Percentiles rank a stretch among this genome's conserved stretches.
Evolutionary conservation across 208 protist species (phyloP).

Genomic region (Leptomonas pyrrhocoris): DNA sequence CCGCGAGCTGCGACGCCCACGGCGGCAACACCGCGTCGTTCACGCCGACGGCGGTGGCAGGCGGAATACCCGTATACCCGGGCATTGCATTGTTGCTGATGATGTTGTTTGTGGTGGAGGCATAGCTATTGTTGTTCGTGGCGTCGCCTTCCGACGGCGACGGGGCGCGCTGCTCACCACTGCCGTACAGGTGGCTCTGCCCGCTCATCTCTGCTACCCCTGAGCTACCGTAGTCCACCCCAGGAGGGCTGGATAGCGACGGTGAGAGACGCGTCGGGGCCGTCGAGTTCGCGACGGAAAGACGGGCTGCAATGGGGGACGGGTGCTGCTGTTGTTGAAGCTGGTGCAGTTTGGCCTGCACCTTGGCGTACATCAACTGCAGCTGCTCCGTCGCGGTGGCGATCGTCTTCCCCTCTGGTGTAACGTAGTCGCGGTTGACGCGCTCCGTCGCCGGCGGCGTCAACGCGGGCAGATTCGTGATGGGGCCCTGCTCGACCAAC

Average conservation of each 20-base stretch:
- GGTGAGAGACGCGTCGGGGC: conserved; percentile 4
- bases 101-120: background rate
- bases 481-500: conserved; percentile 37
- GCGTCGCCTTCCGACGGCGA: background rate
- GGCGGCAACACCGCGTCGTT: conserved; percentile 35
- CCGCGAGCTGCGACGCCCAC: conserved; percentile 63
- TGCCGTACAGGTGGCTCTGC: background rate
- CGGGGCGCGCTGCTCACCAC: background rate
- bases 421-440: conserved; percentile 65
- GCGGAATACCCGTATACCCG: background rate
- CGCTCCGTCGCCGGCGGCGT: conserved; percentile 38
- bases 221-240: background rate
- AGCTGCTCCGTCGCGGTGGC: conserved; percentile 64
- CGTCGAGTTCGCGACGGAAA: conserved; percentile 1
- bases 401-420: conserved; percentile 71
- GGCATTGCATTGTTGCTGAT: conserved; percentile 6
- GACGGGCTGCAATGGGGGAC: background rate
- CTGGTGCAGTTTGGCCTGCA: conserved; percentile 7
- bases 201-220: background rate
- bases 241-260: conserved; percentile 3
- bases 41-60: background rate
- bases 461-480: conserved; percentile 35
- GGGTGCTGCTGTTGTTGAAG: conserved; percentile 12
- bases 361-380: conserved; percentile 27
- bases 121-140: background rate